Conservation (phyloP, 805 yeast genomes). For the Saturnispora besseyi region DNA sequence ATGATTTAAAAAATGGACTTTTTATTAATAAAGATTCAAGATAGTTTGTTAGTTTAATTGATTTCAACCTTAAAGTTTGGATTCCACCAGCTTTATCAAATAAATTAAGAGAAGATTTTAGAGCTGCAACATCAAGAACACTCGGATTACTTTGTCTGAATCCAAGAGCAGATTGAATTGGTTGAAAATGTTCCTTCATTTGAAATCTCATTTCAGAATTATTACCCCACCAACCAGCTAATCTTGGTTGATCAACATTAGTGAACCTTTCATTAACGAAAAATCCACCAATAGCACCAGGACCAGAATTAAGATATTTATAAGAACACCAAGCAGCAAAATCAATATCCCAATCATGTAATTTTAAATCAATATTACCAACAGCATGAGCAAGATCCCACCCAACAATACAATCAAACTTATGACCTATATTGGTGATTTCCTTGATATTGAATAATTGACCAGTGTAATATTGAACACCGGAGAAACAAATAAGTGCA, state of each 20-base stretch:
- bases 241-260: slow-evolving; percentile 43
- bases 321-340: slow-evolving; percentile 95
- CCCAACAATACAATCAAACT: slow-evolving; percentile 52
- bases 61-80: slow-evolving; percentile 42
- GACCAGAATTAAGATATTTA: slow-evolving; percentile 86
- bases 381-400: slow-evolving; percentile 97
- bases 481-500: slow-evolving; percentile 74
- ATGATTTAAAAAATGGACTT: slow-evolving; percentile 38
- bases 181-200: slow-evolving; percentile 72
- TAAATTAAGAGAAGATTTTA: slow-evolving; percentile 56
- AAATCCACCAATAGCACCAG: slow-evolving; percentile 87
- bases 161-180: slow-evolving; percentile 79
- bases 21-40: slow-evolving; percentile 39
- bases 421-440: slow-evolving; percentile 61
- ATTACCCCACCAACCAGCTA: slow-evolving; percentile 99
- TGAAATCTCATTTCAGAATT: slow-evolving; percentile 58
- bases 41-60: slow-evolving; percentile 48
- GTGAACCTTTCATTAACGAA: slow-evolving; percentile 52
- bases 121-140: slow-evolving; percentile 72
- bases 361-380: slow-evolving; percentile 68
- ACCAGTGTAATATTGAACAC: slow-evolving; percentile 89
- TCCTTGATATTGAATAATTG: slow-evolving; percentile 67
- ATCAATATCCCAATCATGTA: slow-evolving; percentile 88
- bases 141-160: slow-evolving; percentile 88
- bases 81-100: slow-evolving; percentile 60